Evolutionary conservation across 208 protist species (phyloP).

Genomic region (Leishmania aethiopica): DNA sequence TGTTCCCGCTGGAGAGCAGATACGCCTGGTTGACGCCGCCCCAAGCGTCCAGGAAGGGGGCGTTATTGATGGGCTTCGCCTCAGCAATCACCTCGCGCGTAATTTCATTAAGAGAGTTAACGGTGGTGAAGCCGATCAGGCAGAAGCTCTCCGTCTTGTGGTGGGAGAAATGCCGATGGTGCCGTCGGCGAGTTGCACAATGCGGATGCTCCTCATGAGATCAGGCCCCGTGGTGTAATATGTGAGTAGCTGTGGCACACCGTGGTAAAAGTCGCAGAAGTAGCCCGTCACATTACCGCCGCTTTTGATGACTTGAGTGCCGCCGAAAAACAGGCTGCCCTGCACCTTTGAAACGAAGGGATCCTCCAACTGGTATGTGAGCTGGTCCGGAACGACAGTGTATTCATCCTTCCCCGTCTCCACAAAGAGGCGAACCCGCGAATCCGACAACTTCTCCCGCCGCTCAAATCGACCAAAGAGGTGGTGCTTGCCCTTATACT

Average conservation of each 20-base stretch:
- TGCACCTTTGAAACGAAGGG: constrained; percentile 42
- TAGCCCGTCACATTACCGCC: constrained; percentile 35
- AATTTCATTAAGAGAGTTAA: constrained; percentile 40
- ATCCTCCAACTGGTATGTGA: constrained; percentile 45
- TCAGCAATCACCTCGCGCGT: constrained; percentile 25
- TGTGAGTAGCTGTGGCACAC: constrained; percentile 17
- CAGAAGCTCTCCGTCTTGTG: constrained; percentile 26
- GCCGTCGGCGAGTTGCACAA: constrained; percentile 32
- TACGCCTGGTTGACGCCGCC: constrained; percentile 54
- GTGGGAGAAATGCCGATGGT: constrained; percentile 46
- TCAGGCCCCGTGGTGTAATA: constrained; percentile 41
- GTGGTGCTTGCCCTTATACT: constrained; percentile 42
- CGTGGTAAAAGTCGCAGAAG: constrained; percentile 50
- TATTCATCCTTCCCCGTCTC: constrained; percentile 52
- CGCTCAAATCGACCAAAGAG: constrained; percentile 45
- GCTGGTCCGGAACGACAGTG: constrained; percentile 29
- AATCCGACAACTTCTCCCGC: constrained; percentile 39
- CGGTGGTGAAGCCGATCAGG: constrained; percentile 39
- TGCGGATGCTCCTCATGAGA: constrained; percentile 46
- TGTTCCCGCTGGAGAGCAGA: constrained; percentile 34
- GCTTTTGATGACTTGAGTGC: constrained; percentile 42
- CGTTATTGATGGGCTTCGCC: constrained; percentile 29
- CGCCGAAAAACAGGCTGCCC: constrained; percentile 33
- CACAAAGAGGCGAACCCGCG: constrained; percentile 44
- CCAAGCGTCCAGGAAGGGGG: constrained; percentile 34